Evolutionary conservation across 1,284 basidiomycete genomes (phyloP), one percentile per base, ranked within the genome.

Genomic region (Pholiota adiposa): DNA sequence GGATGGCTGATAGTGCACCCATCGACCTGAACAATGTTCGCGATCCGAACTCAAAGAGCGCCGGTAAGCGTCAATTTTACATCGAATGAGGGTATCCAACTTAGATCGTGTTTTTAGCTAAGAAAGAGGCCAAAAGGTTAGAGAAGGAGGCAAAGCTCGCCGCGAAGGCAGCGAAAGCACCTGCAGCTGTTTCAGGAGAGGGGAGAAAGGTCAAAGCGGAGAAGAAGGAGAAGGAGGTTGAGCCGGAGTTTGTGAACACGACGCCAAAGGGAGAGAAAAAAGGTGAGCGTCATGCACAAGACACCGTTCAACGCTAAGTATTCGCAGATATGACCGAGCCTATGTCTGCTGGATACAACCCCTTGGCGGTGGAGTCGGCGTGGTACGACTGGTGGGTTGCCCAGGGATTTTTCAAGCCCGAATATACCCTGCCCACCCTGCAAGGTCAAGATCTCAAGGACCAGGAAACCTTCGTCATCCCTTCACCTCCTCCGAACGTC

Each of bases 361-460:
- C 97, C 11, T 89, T 92, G 65, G 94, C 94, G 54, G 91, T 99
- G 64, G 97, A 99, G 75, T 85, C 96, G 5, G 92, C 95, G 9
- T 98, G 97, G 95, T 99, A 98, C 72, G 94, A 97, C 69, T 99
- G 97, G 97, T 99, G 97, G 97, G 82, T 89, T 58, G 85, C 88
- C 27, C 83, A 92, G 72, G 93, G 93, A 11, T 97, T 90, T 83
- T 99, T 98, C 83, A 83, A 88, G 66, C 97, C 97, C 1, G 83
- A 87, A 78, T 89, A 63, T 79, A 82, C 8, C 68, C 80, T 11
- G 80, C 90, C 63, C 88, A 88, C 36, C 14, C 64, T 58, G 44
- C 64, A 56, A 50, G 63, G 51, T 50, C 52, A 52, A 80, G 81
- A 11, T 68, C 79, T 34, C 84, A 84, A 59, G 1, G 84, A 88